These are phyloP conservation scores for Fonsecaea pugnacius DNA, from an alignment of 2,329 filamentous ascomycete genomes.

Conservation along the genomic window DNA sequence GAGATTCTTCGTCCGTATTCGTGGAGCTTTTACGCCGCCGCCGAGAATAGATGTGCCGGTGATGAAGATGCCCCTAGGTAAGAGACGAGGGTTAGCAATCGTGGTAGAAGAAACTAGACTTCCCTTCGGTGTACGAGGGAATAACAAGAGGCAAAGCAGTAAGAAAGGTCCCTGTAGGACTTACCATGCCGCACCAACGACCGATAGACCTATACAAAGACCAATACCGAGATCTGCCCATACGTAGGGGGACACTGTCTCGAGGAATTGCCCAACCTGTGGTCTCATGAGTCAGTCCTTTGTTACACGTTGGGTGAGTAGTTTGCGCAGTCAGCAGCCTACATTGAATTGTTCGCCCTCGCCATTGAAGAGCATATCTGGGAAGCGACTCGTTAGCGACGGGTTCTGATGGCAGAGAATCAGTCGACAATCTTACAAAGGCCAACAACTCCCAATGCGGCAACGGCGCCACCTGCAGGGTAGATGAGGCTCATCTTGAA, in stretches of 20 bases:
- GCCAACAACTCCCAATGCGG: slow-evolving; percentile 73
- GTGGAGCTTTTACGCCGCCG: slow-evolving; percentile 91
- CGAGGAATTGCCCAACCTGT: slow-evolving; percentile 88
- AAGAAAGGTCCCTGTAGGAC: slow-evolving; percentile 14
- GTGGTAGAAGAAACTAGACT: neutral
- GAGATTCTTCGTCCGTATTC: slow-evolving; percentile 98
- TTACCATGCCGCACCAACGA: slow-evolving; percentile 96
- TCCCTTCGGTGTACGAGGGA: neutral
- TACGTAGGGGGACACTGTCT: slow-evolving; percentile 88
- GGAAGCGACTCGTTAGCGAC: slow-evolving; percentile 31
- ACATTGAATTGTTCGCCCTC: slow-evolving; percentile 96
- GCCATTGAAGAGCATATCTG: slow-evolving; percentile 98
- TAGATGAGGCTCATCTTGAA: slow-evolving; percentile 72
- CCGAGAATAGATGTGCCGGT: slow-evolving; percentile 97
- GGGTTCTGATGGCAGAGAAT: neutral
- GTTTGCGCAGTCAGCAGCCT: slow-evolving; percentile 42
- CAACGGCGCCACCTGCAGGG: slow-evolving; percentile 68
- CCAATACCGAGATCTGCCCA: slow-evolving; percentile 91
- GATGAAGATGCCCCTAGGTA: slow-evolving; percentile 91
- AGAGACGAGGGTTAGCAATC: slow-evolving; percentile 1
- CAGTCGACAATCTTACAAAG: slow-evolving; percentile 65
- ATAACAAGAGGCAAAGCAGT: neutral
- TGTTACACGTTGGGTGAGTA: neutral
- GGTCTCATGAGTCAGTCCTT: slow-evolving; percentile 14
- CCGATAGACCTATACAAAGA: slow-evolving; percentile 93